Evolutionary conservation across 2,329 filamentous ascomycete species (phyloP).

Genomic region (Phyllosticta citrichinensis): DNA sequence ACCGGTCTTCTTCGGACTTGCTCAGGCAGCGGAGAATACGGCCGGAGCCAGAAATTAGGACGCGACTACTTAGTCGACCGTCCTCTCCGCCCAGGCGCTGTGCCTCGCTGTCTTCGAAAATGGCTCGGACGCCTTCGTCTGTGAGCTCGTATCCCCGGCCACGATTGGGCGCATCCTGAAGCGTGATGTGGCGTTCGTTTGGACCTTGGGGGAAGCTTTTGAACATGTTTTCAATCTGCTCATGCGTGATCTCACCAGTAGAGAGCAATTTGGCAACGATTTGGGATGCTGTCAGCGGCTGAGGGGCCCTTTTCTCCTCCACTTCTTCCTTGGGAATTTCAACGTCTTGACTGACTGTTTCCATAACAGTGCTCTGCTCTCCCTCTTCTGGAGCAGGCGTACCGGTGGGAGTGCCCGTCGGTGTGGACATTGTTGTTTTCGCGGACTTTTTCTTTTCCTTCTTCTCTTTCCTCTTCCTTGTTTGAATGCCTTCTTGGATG

Average conservation of each 20-base stretch:
- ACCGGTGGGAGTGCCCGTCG: not conserved
- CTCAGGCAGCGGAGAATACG: constrained; percentile 66
- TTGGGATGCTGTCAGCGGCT: constrained; percentile 24
- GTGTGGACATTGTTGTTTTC: constrained; percentile 1
- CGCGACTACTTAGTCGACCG: constrained; percentile 40
- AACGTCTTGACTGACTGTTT: constrained; percentile 12
- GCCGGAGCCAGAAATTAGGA: constrained; percentile 66
- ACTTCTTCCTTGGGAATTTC: constrained; percentile 17
- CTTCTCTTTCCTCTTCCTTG: constrained; percentile 77
- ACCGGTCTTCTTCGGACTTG: constrained; percentile 58
- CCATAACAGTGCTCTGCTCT: not conserved
- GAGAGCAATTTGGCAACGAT: constrained; percentile 31
- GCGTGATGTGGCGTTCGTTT: constrained; percentile 18
- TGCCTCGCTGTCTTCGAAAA: constrained; percentile 22
- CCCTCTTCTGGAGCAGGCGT: constrained; percentile 2
- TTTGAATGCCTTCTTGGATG: constrained; percentile 59
- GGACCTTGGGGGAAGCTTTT: constrained; percentile 13
- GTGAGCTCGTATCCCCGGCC: constrained; percentile 29
- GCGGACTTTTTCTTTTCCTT: constrained; percentile 34
- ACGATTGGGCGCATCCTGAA: constrained; percentile 21
- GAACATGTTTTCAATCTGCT: constrained; percentile 3
- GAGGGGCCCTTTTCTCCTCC: constrained; percentile 16
- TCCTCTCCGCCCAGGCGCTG: constrained; percentile 34
- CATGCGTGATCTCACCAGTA: constrained; percentile 23
- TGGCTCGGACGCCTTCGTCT: constrained; percentile 46